These are phyloP conservation scores for Cucurbita argyrosperma DNA, from an alignment of 306 rosid genomes.

Conservation along the genomic window DNA sequence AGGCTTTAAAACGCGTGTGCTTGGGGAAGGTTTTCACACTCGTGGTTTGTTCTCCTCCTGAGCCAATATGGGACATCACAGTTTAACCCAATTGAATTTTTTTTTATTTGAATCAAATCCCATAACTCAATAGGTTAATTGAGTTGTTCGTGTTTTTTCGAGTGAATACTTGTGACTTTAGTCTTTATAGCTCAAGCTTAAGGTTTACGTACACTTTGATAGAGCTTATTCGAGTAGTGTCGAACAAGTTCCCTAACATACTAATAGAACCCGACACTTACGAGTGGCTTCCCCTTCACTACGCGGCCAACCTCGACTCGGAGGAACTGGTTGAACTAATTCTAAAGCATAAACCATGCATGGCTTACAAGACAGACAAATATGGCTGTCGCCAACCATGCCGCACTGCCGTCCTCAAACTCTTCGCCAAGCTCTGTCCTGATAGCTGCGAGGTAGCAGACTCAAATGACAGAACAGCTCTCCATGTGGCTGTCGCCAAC, in stretches of 20 bases:
- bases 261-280: background rate
- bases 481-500: background rate
- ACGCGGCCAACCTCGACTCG: background rate
- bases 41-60: too few species aligned
- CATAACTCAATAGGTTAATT: too few species aligned
- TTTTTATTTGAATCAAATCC: too few species aligned
- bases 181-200: too few species aligned
- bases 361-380: background rate
- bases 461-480: background rate
- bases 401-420: background rate
- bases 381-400: too few species aligned
- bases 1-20: too few species aligned
- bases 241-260: background rate
- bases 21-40: too few species aligned
- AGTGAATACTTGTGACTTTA: too few species aligned
- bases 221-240: background rate
- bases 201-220: background rate
- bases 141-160: too few species aligned
- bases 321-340: background rate
- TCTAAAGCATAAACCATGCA: background rate
- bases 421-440: background rate
- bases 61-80: too few species aligned
- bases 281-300: background rate
- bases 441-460: constrained; percentile 1
- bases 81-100: too few species aligned